These are phyloP conservation scores for Diplodia seriata DNA, from an alignment of 2,329 filamentous ascomycete species.

Conservation along the genomic window DNA sequence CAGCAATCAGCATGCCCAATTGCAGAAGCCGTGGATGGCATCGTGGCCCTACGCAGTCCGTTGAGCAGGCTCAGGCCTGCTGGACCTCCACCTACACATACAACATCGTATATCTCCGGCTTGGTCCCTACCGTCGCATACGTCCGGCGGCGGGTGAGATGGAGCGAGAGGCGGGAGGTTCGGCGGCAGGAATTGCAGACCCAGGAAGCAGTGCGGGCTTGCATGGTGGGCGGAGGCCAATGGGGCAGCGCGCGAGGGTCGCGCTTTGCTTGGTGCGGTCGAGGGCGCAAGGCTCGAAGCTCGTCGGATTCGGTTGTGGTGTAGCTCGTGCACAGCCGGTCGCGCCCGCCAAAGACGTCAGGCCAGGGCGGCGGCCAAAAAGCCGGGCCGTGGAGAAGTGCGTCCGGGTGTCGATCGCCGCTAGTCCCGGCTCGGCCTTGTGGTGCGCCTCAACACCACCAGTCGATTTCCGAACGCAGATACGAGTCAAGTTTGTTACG, in stretches of 20 bases:
- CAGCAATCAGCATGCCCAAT: constrained; percentile 26
- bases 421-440: background rate
- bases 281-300: background rate
- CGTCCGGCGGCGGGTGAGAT: constrained; percentile 18
- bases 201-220: constrained; percentile 14
- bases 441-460: constrained; percentile 26
- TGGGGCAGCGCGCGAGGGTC: background rate
- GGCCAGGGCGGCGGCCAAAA: constrained; percentile 3
- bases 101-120: constrained; percentile 87
- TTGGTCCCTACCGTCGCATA: constrained; percentile 41
- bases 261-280: background rate
- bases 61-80: constrained; percentile 75
- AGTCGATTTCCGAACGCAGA: background rate
- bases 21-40: constrained; percentile 11
- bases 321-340: constrained; percentile 5
- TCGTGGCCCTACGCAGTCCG: constrained; percentile 46
- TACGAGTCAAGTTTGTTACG: constrained; percentile 11
- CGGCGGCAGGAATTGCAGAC: constrained; percentile 30
- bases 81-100: constrained; percentile 88
- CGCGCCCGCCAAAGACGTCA: constrained; percentile 10
- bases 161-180: constrained; percentile 11
- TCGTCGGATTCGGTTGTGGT: constrained; percentile 5
- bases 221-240: constrained; percentile 18
- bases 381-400: background rate
- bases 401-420: background rate